These are phyloP conservation scores for Camellia oleifera DNA, from an alignment of 179 eudicot species.

Conservation along the genomic window DNA sequence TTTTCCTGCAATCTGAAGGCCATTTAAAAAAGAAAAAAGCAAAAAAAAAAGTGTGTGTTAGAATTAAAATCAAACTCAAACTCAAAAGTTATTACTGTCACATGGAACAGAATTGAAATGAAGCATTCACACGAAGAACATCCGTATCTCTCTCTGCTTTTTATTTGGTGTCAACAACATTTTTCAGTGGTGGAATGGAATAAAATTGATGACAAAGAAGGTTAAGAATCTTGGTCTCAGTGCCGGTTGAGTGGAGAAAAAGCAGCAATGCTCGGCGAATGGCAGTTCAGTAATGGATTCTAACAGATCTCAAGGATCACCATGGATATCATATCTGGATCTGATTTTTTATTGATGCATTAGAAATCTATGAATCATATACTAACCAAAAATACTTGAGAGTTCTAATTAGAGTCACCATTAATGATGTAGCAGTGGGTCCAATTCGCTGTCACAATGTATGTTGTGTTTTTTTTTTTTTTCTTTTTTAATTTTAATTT, in stretches of 20 bases:
- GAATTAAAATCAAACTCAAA: neutral
- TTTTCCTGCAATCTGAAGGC: neutral
- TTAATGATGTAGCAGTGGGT: no score
- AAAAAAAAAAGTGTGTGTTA: no score
- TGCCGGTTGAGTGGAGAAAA: constrained; percentile 18
- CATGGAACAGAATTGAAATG: neutral
- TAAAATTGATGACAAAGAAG: constrained; percentile 1
- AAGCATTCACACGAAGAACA: constrained; percentile 5
- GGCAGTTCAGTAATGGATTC: constrained; percentile 18
- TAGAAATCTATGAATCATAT: no score
- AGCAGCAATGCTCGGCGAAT: constrained; percentile 14
- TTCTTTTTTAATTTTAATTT: no score
- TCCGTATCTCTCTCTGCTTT: neutral
- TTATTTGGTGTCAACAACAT: neutral
- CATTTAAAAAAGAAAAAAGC: neutral
- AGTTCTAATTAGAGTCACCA: no score
- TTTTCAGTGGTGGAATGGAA: constrained; percentile 18
- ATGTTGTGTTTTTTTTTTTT: no score
- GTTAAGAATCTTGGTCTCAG: constrained; percentile 10
- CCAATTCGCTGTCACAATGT: no score
- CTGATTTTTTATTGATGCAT: no score
- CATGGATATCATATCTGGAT: neutral
- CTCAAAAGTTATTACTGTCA: neutral
- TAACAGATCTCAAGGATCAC: neutral
- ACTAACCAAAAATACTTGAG: no score